A percentile compares a stretch with the other conserved stretches of the same genome.
These are phyloP conservation scores for Alternaria panax DNA, from an alignment of 2,329 filamentous ascomycete genomes.

Conservation along the genomic window DNA sequence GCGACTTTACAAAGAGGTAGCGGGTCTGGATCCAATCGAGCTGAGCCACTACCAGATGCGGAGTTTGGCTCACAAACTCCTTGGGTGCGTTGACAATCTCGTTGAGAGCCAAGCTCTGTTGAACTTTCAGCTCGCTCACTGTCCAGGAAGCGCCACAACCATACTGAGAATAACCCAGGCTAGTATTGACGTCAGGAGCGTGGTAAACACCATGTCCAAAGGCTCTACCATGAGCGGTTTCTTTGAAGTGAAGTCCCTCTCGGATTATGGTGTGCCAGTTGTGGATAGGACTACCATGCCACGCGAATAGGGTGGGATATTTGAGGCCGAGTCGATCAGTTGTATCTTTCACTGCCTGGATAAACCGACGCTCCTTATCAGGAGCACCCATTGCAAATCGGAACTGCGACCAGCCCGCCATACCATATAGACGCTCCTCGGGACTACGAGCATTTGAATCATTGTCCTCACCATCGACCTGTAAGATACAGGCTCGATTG, in stretches of 20 bases:
- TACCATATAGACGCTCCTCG: constrained; percentile 66
- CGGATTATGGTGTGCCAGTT: constrained; percentile 95
- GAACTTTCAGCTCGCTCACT: constrained; percentile 68
- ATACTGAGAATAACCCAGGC: constrained; percentile 58
- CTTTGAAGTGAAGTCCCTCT: constrained; percentile 77
- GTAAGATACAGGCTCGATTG: constrained; percentile 84
- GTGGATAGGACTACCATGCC: constrained; percentile 77
- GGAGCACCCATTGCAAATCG: constrained; percentile 87
- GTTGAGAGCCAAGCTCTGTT: constrained; percentile 73
- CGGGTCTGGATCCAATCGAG: constrained; percentile 90
- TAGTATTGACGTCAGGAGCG: constrained; percentile 65
- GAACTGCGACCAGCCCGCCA: constrained; percentile 78
- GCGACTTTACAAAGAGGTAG: constrained; percentile 72
- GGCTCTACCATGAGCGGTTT: constrained; percentile 69
- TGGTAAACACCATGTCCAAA: constrained; percentile 86
- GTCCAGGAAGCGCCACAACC: constrained; percentile 62
- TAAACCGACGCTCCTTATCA: constrained; percentile 84
- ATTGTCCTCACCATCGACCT: constrained; percentile 63
- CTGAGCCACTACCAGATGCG: constrained; percentile 75
- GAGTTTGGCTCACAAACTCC: constrained; percentile 63
- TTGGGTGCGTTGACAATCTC: constrained; percentile 80
- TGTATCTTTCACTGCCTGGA: constrained; percentile 64
- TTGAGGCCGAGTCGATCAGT: constrained; percentile 50
- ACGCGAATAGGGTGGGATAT: constrained; percentile 80
- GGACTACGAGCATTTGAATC: constrained; percentile 37